Base-by-base conservation (phyloP, 2,329 filamentous ascomycete species). In the Colletotrichum echinochloae region DNA sequence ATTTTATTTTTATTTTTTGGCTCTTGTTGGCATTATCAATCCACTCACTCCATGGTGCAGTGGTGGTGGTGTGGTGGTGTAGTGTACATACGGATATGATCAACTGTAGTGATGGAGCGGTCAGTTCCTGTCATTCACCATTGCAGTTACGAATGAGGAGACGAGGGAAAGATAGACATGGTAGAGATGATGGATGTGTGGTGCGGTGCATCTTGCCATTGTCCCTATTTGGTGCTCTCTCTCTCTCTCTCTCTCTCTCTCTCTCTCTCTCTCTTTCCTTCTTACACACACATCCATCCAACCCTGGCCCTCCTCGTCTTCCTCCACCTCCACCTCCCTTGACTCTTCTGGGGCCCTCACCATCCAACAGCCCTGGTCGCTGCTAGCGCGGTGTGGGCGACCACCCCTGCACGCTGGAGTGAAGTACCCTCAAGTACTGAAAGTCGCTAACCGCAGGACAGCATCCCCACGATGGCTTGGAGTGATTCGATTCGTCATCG, bases 291-390 rank as follows among this genome's bases (percentile, higher is more conserved):
- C 9, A 44, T 16, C 23, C 35, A 28, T 54, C 52, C 8, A 11
- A 30, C 28, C 37, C 54, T 37, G 39, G 46, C 35, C 37, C 37
- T 39, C 33, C 30, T 30, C 30, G 18, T 51, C 35, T 30, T 26
- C 23, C 20, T 48, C 55, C 60, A 26, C 46, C 41, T 60, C 44
- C 44, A 46, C 44, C 8, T 23, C 44, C 44, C 44, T 46, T 20
- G 62, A 60, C 55, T 60, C 62, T 49, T 54, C 11, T 39, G 33
- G 52, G 33, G 33, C n/a, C 52, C 52, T 65, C 30, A 37, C n/a
- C 46, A 37, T 62, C 57, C 64, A 70, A 35, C 56, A 59, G 68
- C 64, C 57, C 68, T 67, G 59, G 68, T 70, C 68, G 68, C 39
- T 67, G 60, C 60, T 71, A 71, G 69, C 65, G 69, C 56, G 28